Evolutionary conservation across 805 yeast species (phyloP), one percentile per base, ranked within the genome.

Genomic region (Metschnikowia lachancei): DNA sequence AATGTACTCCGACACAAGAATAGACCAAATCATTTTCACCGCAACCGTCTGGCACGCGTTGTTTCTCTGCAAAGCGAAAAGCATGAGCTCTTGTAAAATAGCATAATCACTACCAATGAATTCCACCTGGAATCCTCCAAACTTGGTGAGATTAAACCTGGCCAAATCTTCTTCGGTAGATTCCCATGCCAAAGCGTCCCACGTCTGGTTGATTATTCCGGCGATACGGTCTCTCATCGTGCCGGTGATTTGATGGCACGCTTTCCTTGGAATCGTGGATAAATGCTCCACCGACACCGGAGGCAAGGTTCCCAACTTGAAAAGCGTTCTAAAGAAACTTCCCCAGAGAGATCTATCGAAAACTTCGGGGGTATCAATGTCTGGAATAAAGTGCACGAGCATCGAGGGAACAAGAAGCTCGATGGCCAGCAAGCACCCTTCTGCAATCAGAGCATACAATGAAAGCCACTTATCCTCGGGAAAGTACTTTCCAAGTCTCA

Each of bases 401-500:
- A 85, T 64, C 41, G 75, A 65, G 22, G 80, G 80, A 45, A 74
- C 69, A 34, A 81, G 61, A 54, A 83, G 64, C 54, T 77, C 83
- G 48, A 84, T 66, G 2, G 81, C 66, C 34, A 76, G 69, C 44
- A 82, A 68, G 38, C 82, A 64, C 20, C 82, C 77, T 52, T 83
- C 83, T 29, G 78, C 70, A 17, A 82, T 64, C 50, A 82, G 53
- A 0, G 86, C 76, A 48, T 80, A 76, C 19, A 87, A 63, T 0
- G 94, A 83, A 6, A 87, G 63, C 96, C 96, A 89, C 55, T 80
- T 82, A 26, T 74, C 76, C 37, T 75, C 74, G 2, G 92, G 92
- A 69, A 77, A 85, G 58, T 77, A 81, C 42, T 71, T 74, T 29
- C 82, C 76, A 51, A 74, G 77, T 44, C 81, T 62, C 49, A 83